Evolutionary conservation across 2,329 filamentous ascomycete species (phyloP), one percentile per base, ranked within the genome.

Genomic region (Diaporthe sp.): DNA sequence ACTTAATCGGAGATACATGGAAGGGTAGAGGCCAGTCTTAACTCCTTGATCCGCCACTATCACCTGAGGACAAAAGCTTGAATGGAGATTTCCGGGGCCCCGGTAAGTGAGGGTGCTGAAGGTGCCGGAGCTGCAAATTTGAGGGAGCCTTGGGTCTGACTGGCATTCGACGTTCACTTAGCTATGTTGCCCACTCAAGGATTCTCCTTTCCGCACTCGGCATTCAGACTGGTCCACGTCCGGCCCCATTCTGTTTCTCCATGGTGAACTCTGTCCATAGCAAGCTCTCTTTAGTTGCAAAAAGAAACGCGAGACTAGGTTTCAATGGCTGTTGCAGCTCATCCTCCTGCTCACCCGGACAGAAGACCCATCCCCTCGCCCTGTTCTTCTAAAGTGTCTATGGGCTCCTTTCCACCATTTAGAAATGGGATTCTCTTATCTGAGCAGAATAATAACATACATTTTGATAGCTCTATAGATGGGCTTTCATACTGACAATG

Each of bases 181-280:
- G 1, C 34, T 34, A 49, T 22, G 44, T 22, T 49, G 44, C 17
- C 44, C 44, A 49, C 44, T 49, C 44, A 49, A 49, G 44, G 44
- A 20, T 44, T 20, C 3, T 44, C 5, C 15, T 44, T 20, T 44
- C 42, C 17, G 42, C 17, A 44, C 17, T 20, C 42, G 15, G 15
- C 7, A 20, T 5, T 17, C 42, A 44, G 42, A 12, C 1, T 2
- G 13, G 42, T 2, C 13, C 0, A 1, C 12, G 1, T 6, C 42
- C 12, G 42, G 4, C 42, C 8, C 42, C 42, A 44, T 44, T 17
- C 10, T 6, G 42, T 15, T 20, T 20, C 7, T 49, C 22, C 15
- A 22, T 8, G 8, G 13, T 20, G 20, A 8, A 1, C 17, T 10
- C 2, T 6, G 20, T 20, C 20, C 8, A 20, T 9, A 49, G 44